Conservation (phyloP, 768 basidiomycete species). For the Lyophyllum shimeji region DNA sequence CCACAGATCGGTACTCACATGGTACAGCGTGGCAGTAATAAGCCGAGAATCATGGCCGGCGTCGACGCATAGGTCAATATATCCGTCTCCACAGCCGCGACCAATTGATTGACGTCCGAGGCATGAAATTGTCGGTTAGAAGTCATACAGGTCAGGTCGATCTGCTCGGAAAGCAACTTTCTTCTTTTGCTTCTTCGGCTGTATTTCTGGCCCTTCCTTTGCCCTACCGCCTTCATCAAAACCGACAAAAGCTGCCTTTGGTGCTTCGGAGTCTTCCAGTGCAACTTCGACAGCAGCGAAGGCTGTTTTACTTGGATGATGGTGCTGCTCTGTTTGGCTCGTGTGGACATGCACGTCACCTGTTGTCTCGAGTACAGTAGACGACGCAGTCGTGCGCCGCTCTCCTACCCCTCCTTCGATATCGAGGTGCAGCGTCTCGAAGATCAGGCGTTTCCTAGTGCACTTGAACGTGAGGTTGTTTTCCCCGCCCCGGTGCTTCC, state of each 20-base stretch:
- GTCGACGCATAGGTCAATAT: too few species aligned
- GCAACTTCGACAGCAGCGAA: slow-evolving; percentile 43
- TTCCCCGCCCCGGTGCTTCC: slow-evolving; percentile 66
- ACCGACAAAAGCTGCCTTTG: slow-evolving; percentile 1
- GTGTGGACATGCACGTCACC: slow-evolving; percentile 14
- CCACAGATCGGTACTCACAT: too few species aligned
- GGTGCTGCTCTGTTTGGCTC: slow-evolving; percentile 8
- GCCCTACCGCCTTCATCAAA: slow-evolving; percentile 10
- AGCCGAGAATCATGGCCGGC: too few species aligned
- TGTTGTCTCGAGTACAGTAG: slow-evolving; percentile 15
- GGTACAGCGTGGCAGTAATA: too few species aligned
- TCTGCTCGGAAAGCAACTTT: slow-evolving; percentile 70
- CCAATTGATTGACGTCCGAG: neutral
- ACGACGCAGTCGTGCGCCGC: slow-evolving; percentile 59
- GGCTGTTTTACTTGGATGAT: slow-evolving; percentile 12
- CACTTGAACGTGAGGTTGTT: slow-evolving; percentile 96
- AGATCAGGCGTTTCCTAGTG: slow-evolving; percentile 80
- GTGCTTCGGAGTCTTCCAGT: slow-evolving; percentile 34
- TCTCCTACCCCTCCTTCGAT: slow-evolving; percentile 84
- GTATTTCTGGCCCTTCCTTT: slow-evolving; percentile 19
- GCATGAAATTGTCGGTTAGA: slow-evolving; percentile 35
- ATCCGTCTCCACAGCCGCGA: neutral
- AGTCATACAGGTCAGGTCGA: slow-evolving; percentile 72
- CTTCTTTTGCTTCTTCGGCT: slow-evolving; percentile 55
- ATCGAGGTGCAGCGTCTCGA: slow-evolving; percentile 91